Evolutionary conservation across 768 basidiomycete genomes (phyloP), one percentile per base, ranked within the genome.

Genomic region (Goffeauzyma gilvescens): DNA sequence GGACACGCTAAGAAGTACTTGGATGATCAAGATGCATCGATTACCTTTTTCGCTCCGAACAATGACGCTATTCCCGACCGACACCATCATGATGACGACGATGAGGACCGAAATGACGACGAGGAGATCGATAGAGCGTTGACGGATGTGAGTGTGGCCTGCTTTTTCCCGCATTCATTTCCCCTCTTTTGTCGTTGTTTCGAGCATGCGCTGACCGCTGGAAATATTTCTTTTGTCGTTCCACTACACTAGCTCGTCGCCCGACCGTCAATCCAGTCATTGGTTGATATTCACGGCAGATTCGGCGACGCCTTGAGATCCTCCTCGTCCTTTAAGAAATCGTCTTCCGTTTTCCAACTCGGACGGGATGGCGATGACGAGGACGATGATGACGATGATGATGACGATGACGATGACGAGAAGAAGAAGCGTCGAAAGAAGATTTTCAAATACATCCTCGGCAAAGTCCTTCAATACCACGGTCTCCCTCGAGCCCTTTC

Each of bases 401-500:
- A 41, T 32, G 46, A 35, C 44, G 58, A 55, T 37, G 50, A 60
- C 30, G 55, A 63, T 24, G 54, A 54, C 45, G 61, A 55, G 47
- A 59, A 44, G 64, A 72, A 53, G 51, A 56, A 55, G 49, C 66
- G 50, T 32, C 49, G 53, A 38, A 74, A 72, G 50, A 71, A 75
- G 55, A 67, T 71, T 34, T 59, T 81, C 53, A 72, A 72, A 50
- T 64, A 66, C 40, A 68, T 79, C 45, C 52, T 77, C 22, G 68
- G 65, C 13, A 69, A 70, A 31, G 67, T 78, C 23, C 59, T 77
- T 15, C 65, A 68, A 17, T 79, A 76, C 58, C 75, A 75, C 55
- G 69, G 71, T 33, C 59, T 79, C 7, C 70, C 71, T 21, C 50
- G 58, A 41, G 62, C 60, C 39, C 60, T 60, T 45, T 60, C 66